These are phyloP conservation scores for Kodamaea nitidulidarum DNA, from an alignment of 805 yeast genomes.

Conservation along the genomic window DNA sequence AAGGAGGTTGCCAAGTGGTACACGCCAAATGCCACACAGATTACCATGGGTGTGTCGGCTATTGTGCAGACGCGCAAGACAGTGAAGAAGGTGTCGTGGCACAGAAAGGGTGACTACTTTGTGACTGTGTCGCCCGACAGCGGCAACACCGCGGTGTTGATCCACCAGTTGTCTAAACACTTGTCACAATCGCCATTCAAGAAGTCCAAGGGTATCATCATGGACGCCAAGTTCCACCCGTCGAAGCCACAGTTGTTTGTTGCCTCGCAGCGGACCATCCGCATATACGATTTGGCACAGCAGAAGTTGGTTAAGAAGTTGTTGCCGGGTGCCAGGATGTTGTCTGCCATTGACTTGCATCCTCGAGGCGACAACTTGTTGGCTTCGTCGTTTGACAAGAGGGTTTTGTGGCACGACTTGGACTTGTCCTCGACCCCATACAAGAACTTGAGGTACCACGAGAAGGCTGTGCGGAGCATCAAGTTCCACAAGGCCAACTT, in stretches of 20 bases:
- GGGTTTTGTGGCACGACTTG: constrained; percentile 96
- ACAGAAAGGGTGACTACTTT: constrained; percentile 93
- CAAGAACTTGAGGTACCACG: constrained; percentile 92
- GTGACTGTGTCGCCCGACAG: constrained; percentile 96
- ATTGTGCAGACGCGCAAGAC: constrained; percentile 63
- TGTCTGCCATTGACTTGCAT: constrained; percentile 86
- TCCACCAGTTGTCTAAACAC: constrained; percentile 93
- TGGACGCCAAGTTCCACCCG: constrained; percentile 97
- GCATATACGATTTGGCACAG: constrained; percentile 84
- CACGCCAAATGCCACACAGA: constrained; percentile 64
- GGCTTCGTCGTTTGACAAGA: constrained; percentile 89
- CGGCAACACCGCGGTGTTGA: constrained; percentile 80
- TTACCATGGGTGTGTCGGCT: constrained; percentile 63
- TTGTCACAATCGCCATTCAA: constrained; percentile 93
- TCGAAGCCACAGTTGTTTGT: constrained; percentile 91
- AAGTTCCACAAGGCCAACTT: constrained; percentile 79
- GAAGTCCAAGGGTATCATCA: constrained; percentile 87
- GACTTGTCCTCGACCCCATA: constrained; percentile 87
- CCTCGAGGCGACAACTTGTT: constrained; percentile 94
- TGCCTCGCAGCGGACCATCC: constrained; percentile 87
- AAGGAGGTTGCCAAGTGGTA: constrained; percentile 74
- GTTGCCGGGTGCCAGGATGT: constrained; percentile 94
- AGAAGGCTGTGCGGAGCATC: constrained; percentile 86
- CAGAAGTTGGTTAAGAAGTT: constrained; percentile 81
- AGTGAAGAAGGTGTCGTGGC: constrained; percentile 88